A percentile compares a stretch with the other conserved stretches of the same genome.
Conservation (phyloP, 2,329 filamentous ascomycete species). For the Dendrostoma leiphaemia region DNA sequence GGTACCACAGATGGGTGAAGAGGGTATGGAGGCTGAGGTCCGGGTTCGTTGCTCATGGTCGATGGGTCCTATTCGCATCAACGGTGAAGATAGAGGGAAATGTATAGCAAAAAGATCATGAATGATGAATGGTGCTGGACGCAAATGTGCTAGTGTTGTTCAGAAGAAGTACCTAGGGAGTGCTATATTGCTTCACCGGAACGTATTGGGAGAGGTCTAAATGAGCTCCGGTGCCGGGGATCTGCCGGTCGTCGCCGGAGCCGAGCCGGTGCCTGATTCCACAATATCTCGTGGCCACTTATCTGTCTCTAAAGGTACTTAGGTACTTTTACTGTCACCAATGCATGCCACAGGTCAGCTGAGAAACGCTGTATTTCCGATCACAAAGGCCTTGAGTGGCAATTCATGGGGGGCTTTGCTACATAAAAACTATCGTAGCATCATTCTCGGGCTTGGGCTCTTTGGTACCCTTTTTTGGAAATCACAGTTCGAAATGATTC, state of each 20-base stretch:
- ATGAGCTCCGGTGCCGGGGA: not conserved
- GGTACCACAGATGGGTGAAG: slow-evolving; percentile 45
- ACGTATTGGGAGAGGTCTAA: not conserved
- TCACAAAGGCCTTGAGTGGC: too few species aligned
- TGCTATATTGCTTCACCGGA: not conserved
- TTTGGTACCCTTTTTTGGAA: too few species aligned
- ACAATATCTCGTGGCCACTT: not conserved
- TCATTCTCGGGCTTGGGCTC: too few species aligned
- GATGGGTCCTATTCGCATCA: too few species aligned
- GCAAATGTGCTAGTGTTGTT: not conserved
- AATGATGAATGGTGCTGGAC: not conserved
- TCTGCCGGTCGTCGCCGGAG: not conserved
- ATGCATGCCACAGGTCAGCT: too few species aligned
- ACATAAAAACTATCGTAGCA: too few species aligned
- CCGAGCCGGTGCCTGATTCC: not conserved
- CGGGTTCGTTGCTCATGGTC: slow-evolving; percentile 6
- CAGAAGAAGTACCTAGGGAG: not conserved
- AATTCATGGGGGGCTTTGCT: too few species aligned
- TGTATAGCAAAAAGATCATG: not conserved
- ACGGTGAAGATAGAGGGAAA: not conserved
- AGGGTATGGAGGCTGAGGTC: slow-evolving; percentile 34
- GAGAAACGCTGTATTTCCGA: too few species aligned
- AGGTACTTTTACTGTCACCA: too few species aligned
- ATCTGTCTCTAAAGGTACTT: too few species aligned
- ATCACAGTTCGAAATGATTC: too few species aligned